These are phyloP conservation scores for Coix lacrymajobi DNA, from an alignment of 176 grass and related monocot genomes.

Conservation along the genomic window DNA sequence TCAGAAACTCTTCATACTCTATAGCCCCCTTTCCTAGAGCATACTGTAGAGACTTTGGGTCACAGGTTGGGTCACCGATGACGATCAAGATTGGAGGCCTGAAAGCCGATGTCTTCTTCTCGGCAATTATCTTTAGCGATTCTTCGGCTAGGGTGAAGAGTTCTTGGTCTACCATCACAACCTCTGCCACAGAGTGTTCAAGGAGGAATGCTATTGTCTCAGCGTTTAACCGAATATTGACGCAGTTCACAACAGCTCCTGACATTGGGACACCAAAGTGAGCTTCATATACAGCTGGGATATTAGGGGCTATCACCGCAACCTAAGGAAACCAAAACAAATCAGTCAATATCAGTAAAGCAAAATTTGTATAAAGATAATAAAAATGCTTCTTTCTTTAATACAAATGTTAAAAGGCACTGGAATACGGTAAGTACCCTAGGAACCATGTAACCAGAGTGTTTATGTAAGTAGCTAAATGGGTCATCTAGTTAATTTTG, in stretches of 20 bases:
- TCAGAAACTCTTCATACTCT: constrained; percentile 87
- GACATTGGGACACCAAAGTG: constrained; percentile 94
- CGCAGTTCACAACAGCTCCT: constrained; percentile 72
- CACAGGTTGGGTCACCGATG: constrained; percentile 51
- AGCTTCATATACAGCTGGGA: constrained; percentile 81
- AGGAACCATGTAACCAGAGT: neutral
- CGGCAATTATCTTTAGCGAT: constrained; percentile 55
- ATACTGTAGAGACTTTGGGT: constrained; percentile 43
- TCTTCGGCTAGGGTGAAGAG: constrained; percentile 77
- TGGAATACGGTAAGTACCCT: neutral
- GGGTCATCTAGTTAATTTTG: neutral
- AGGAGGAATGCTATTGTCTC: constrained; percentile 70
- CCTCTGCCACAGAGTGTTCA: constrained; percentile 63
- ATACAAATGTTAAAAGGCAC: neutral
- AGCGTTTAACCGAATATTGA: constrained; percentile 80
- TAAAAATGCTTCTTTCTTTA: neutral
- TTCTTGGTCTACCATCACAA: constrained; percentile 91
- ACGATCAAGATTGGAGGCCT: constrained; percentile 60
- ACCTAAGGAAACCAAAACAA: constrained; percentile 40
- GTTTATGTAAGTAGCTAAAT: neutral
- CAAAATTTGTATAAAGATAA: neutral
- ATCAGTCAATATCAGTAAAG: neutral
- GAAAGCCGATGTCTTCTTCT: constrained; percentile 57
- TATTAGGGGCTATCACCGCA: constrained; percentile 83
- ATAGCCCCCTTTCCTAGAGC: constrained; percentile 65